Percentiles rank a stretch among this genome's conserved stretches.
These are phyloP conservation scores for Rubus parviflorus DNA, from an alignment of 306 rosid species.

Conservation along the genomic window DNA sequence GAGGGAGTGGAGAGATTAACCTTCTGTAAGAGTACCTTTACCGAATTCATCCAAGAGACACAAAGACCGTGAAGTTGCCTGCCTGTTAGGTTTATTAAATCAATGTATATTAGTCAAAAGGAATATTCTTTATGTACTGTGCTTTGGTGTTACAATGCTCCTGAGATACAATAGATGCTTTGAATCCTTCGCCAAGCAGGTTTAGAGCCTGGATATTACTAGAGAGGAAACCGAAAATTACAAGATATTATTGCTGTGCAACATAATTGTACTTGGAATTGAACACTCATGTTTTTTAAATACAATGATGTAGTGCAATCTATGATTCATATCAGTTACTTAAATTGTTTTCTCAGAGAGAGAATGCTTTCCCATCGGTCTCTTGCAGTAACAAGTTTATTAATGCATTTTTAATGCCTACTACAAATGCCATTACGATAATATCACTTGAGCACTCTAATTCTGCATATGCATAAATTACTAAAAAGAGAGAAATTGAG, in stretches of 20 bases:
- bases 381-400: neutral
- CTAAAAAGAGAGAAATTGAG: neutral
- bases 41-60: constrained; percentile 95
- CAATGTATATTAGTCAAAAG: neutral
- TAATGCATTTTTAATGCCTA: neutral
- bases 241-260: neutral
- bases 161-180: neutral
- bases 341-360: neutral
- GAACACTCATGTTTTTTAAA: neutral
- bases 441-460: neutral
- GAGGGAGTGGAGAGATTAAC: constrained; percentile 45
- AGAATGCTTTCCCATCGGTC: neutral
- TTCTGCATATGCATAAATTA: neutral
- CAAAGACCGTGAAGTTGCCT: constrained; percentile 75
- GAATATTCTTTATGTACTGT: neutral
- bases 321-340: neutral
- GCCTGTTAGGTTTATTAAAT: constrained; percentile 50
- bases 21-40: constrained; percentile 97
- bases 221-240: neutral
- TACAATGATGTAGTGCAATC: neutral
- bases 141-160: neutral
- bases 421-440: constrained; percentile 6
- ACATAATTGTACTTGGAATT: neutral
- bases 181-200: neutral
- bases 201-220: neutral